Percentiles rank a stretch among this genome's conserved stretches.
phyloP scores from a whole-genome alignment of 306 rosid species.

The Pyrus bretschneideri region DNA sequence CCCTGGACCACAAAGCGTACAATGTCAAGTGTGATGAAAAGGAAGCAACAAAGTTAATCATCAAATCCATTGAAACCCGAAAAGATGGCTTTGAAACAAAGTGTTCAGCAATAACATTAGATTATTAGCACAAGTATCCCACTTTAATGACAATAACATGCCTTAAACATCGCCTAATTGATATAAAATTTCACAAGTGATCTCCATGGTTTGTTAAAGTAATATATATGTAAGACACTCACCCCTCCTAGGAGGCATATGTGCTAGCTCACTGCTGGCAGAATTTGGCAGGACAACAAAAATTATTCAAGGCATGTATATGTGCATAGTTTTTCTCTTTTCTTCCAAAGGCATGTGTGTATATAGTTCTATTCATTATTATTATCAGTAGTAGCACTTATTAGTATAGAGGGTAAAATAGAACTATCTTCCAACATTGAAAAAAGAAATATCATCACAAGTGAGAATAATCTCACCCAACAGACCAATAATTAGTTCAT shows the following conservation, averaged over 20 bases:
- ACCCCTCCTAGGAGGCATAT: constrained; percentile 19
- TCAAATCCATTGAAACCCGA: constrained; percentile 35
- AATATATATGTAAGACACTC: not conserved
- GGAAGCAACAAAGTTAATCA: constrained; percentile 25
- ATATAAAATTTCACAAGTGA: not conserved
- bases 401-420: too few relatives aligned
- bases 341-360: not conserved
- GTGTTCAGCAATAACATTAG: constrained; percentile 26
- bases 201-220: not conserved
- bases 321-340: not conserved
- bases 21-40: constrained; percentile 12
- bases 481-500: too few relatives aligned
- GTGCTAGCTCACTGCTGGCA: constrained; percentile 13
- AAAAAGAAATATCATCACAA: too few relatives aligned
- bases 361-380: too few relatives aligned
- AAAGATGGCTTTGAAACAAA: constrained; percentile 49
- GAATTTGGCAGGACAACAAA: constrained; percentile 23
- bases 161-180: constrained; percentile 6
- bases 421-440: too few relatives aligned
- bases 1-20: not conserved
- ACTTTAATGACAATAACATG: constrained; percentile 17
- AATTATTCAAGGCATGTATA: constrained; percentile 1
- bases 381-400: too few relatives aligned
- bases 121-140: constrained; percentile 13
- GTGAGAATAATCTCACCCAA: too few relatives aligned